Evolutionary conservation across 2,329 filamentous ascomycete species (phyloP).

Genomic region (Oidium heveae): DNA sequence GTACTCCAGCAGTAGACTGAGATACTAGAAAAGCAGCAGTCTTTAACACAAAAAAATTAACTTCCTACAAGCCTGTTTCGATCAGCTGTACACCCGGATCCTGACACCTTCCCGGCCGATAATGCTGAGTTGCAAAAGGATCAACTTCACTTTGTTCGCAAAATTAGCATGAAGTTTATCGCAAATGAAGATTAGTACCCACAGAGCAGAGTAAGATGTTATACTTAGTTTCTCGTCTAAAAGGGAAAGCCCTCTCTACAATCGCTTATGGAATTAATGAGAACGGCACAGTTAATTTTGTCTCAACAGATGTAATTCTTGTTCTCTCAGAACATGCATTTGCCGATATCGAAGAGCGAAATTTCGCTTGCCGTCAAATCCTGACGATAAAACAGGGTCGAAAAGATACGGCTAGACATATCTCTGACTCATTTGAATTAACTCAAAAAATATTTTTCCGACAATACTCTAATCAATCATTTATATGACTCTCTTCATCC

Average conservation of each 20-base stretch:
- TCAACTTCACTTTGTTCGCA: not conserved
- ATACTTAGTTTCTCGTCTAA: not conserved
- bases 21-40: too few relatives aligned
- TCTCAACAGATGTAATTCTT: not conserved
- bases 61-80: not conserved
- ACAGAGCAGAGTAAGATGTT: not conserved
- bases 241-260: not conserved
- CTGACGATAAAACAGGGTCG: not conserved
- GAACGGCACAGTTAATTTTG: not conserved
- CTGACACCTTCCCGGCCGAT: not conserved
- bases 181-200: not conserved
- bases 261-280: not conserved
- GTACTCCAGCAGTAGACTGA: too few relatives aligned
- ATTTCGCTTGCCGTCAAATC: not conserved
- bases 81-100: not conserved
- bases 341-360: not conserved
- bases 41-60: too few relatives aligned
- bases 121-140: not conserved
- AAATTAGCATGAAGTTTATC: not conserved
- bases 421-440: not conserved
- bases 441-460: not conserved
- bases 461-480: not conserved
- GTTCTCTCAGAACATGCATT: not conserved
- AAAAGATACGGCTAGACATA: constrained; percentile 1
- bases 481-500: not conserved